Conservation (phyloP, 208 protist genomes). For the Strigomonas galati region DNA sequence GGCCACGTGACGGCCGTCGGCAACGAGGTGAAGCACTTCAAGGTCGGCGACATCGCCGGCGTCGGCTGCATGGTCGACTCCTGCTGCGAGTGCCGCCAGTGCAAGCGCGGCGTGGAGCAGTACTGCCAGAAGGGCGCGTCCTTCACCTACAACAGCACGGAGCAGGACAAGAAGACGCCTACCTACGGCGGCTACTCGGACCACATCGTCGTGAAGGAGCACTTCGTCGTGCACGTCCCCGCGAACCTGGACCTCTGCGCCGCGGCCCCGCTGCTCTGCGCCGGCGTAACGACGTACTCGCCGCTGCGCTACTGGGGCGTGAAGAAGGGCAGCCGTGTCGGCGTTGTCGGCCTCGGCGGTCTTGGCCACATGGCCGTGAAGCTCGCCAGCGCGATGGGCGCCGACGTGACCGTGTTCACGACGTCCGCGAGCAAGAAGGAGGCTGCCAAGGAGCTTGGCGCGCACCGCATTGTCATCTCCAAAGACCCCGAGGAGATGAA, state of each 20-base stretch:
- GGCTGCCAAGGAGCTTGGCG: slow-evolving; percentile 63
- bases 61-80: slow-evolving; percentile 90
- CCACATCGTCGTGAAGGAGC: slow-evolving; percentile 59
- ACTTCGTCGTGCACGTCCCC: slow-evolving; percentile 72
- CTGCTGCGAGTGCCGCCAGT: slow-evolving; percentile 63
- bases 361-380: slow-evolving; percentile 91
- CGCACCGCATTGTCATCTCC: slow-evolving; percentile 56
- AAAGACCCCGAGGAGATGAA: slow-evolving; percentile 54
- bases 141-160: slow-evolving; percentile 44
- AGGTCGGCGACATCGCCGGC: slow-evolving; percentile 77
- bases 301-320: slow-evolving; percentile 70
- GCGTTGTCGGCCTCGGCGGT: slow-evolving; percentile 86
- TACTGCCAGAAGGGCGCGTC: slow-evolving; percentile 61
- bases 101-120: slow-evolving; percentile 70
- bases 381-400: slow-evolving; percentile 78
- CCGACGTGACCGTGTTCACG: slow-evolving; percentile 82
- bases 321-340: slow-evolving; percentile 56
- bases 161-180: slow-evolving; percentile 27
- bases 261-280: slow-evolving; percentile 86
- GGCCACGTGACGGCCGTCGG: slow-evolving; percentile 70
- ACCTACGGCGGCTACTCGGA: slow-evolving; percentile 71
- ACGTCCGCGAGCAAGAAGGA: slow-evolving; percentile 51
- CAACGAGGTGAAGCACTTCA: slow-evolving; percentile 61
- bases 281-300: slow-evolving; percentile 87
- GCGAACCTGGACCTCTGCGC: slow-evolving; percentile 48